Evolutionary conservation across 129 eudicot genomes (phyloP).

Genomic region (Arctium lappa): DNA sequence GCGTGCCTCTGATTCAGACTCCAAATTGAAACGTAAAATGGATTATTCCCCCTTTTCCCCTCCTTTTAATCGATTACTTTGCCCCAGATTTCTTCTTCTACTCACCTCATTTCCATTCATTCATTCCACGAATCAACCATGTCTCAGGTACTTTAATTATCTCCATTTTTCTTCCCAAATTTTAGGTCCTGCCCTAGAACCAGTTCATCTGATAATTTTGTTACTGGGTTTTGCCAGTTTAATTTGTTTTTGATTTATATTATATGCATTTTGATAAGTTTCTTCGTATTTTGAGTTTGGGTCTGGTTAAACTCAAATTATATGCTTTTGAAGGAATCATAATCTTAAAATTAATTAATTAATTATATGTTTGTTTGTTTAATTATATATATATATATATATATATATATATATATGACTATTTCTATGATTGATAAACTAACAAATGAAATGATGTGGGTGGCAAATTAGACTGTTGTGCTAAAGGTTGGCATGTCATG

Average conservation of each 20-base stretch:
- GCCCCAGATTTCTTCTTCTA: background rate
- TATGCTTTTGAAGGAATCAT: too few species aligned
- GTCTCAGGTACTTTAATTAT: constrained; percentile 26
- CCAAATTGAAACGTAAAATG: constrained; percentile 22
- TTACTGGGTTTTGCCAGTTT: background rate
- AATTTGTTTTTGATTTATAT: background rate
- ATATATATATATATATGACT: too few species aligned
- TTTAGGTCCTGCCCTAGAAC: background rate
- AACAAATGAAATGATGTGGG: background rate
- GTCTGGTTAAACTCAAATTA: background rate
- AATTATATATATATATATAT: too few species aligned
- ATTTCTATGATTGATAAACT: background rate
- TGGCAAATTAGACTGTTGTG: constrained; percentile 70
- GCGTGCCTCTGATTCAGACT: constrained; percentile 27
- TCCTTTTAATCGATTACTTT: background rate
- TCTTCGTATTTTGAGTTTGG: background rate
- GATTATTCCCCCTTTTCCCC: constrained; percentile 22
- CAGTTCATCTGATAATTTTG: background rate
- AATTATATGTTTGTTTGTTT: too few species aligned
- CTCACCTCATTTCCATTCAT: background rate
- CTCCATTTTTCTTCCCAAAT: background rate
- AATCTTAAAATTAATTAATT: too few species aligned
- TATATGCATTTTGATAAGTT: background rate
- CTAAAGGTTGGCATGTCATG: constrained; percentile 95
- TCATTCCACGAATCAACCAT: background rate